Evolutionary conservation across 306 rosid species (phyloP).

Genomic region (Leucaena leucocephala): DNA sequence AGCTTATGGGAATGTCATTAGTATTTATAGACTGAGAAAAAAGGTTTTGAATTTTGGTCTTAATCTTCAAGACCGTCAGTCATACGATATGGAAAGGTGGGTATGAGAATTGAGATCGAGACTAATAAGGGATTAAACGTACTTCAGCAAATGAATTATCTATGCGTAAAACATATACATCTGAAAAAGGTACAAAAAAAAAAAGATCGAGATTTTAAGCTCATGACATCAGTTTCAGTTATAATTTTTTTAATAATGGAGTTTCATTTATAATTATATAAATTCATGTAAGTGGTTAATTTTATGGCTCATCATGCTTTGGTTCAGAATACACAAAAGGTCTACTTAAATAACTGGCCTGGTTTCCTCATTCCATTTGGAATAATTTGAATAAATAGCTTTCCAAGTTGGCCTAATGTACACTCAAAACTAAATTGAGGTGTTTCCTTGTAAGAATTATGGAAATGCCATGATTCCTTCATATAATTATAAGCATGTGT

Average conservation of each 20-base stretch:
- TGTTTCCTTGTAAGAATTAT: not conserved
- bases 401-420: not conserved
- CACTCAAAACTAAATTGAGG: not conserved
- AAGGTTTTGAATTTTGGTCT: not conserved
- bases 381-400: not conserved
- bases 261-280: not conserved
- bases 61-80: not conserved
- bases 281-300: not conserved
- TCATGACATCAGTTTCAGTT: too few relatives aligned
- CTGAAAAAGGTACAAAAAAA: not conserved
- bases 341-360: not conserved
- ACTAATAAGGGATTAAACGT: constrained; percentile 19
- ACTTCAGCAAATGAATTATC: not conserved
- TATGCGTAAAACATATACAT: not conserved
- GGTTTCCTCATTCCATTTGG: not conserved
- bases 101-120: constrained; percentile 29
- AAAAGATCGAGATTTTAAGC: too few relatives aligned
- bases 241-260: too few relatives aligned
- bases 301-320: not conserved
- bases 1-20: constrained; percentile 5
- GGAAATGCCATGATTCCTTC: constrained; percentile 14
- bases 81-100: constrained; percentile 28
- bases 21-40: constrained; percentile 43
- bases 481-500: not conserved
- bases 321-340: not conserved